Evolutionary conservation across 352 stramenopile genomes (phyloP).

Genomic region (Phytophthora boehmeriae): DNA sequence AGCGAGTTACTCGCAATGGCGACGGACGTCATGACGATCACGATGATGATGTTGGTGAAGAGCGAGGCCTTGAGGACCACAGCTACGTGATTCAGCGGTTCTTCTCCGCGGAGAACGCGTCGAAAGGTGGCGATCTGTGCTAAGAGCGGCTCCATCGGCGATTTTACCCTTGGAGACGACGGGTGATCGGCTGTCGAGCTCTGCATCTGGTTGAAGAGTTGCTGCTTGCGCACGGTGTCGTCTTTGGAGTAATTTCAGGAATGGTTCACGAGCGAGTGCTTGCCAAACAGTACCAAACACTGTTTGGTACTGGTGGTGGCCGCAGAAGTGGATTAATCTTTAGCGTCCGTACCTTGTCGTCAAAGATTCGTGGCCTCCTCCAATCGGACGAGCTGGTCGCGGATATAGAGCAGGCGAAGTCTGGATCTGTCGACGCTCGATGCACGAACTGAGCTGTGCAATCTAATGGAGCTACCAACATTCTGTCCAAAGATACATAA

Average conservation of each 20-base stretch:
- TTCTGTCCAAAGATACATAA: no score
- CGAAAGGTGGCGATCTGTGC: conserved; percentile 17
- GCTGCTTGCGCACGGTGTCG: conserved; percentile 2
- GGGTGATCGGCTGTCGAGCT: conserved; percentile 13
- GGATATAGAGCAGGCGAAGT: conserved; percentile 15
- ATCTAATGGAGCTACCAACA: not conserved
- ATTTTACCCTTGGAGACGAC: conserved; percentile 8
- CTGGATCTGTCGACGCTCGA: conserved; percentile 12
- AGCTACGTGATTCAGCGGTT: conserved; percentile 57
- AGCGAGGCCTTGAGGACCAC: conserved; percentile 63
- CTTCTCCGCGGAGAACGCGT: conserved; percentile 33
- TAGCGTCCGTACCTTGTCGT: not conserved
- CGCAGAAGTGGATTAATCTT: conserved; percentile 12
- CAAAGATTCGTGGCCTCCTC: conserved; percentile 15
- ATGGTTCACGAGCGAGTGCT: not conserved
- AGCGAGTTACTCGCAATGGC: conserved; percentile 83
- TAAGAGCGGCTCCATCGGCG: not conserved
- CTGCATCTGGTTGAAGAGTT: conserved; percentile 14
- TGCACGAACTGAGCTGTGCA: conserved; percentile 14
- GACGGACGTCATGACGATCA: conserved; percentile 74
- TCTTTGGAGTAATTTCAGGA: conserved; percentile 10
- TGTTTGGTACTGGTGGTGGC: no score
- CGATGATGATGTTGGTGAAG: conserved; percentile 66
- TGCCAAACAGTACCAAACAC: no score
- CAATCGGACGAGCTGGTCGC: conserved; percentile 10